Evolutionary conservation across 164 flowering plant genomes (phyloP).

Genomic region (Tetracentron sinense): DNA sequence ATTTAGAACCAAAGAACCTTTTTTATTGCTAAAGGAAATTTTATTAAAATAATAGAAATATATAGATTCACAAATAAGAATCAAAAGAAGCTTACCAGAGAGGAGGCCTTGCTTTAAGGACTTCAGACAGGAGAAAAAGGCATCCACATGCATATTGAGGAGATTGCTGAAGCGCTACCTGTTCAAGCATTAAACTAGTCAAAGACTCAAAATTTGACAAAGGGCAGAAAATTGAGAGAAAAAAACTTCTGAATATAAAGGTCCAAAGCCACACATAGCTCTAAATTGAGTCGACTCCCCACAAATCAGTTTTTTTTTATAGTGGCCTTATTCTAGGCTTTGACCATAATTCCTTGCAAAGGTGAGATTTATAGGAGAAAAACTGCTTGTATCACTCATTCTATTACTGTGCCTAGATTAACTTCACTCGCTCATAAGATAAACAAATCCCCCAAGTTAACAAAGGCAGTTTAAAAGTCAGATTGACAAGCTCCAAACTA

Average conservation of each 20-base stretch:
- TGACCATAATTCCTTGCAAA: no score
- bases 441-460: no score
- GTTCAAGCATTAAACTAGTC: constrained; percentile 16
- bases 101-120: constrained; percentile 91
- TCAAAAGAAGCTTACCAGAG: constrained; percentile 58
- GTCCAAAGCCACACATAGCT: background rate
- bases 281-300: no score
- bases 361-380: no score
- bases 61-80: no score
- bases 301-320: no score
- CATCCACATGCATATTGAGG: constrained; percentile 94
- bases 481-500: background rate
- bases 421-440: background rate
- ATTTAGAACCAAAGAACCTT: background rate
- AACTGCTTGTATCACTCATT: background rate
- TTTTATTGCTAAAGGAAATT: no score
- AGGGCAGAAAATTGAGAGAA: background rate
- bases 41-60: no score
- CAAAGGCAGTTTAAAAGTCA: no score
- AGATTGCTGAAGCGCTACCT: constrained; percentile 96
- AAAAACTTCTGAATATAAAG: background rate
- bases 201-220: constrained; percentile 1
- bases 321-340: no score
- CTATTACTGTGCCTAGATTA: background rate
- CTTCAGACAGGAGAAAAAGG: constrained; percentile 89